Evolutionary conservation across 2,329 filamentous ascomycete species (phyloP), one percentile per base, ranked within the genome.

Genomic region (Alternaria solani): DNA sequence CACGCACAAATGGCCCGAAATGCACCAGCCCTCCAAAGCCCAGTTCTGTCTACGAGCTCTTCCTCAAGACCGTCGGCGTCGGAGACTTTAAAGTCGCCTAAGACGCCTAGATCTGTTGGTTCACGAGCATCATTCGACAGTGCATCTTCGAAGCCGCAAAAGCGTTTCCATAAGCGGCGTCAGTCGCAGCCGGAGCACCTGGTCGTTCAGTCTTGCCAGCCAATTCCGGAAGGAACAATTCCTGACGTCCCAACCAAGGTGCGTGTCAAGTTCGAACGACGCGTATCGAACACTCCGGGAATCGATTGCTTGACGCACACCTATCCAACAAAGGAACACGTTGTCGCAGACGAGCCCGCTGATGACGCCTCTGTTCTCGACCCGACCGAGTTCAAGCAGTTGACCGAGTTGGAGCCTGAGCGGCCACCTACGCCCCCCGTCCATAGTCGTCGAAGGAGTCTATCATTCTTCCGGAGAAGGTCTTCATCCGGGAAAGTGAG

Each of bases 261-360:
- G n/a, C 70, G 70, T 38, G 65, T 66, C 28, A 74, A 75, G 26
- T 80, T 80, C 55, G 71, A 72, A n/a, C 67, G 75, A 43, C 74
- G 77, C 16, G 62, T 79, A 16, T 75, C 75, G 7, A 59, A 67
- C 30, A 66, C 72, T 7, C 78, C 78, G 14, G 75, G 69, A 7
- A 76, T 79, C 66, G 75, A 77, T 23, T 77, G 73, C 54, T 63
- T 80, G 44, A 77, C 75, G 12, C 72, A 70, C 8, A 80, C 77
- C 0, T 79, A 74, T 57, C 66, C 67, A 14, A 75, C 71, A 12
- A 74, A 68, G 47, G 68, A 74, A 6, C 68, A 77, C 51, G 54
- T 66, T n/a, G 52, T 67, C 11, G 56, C 62, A 3, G 51, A 59
- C 3, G 61, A 69, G 18, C 34, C 57, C 32, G 51, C 34, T 6